Base-by-base conservation (phyloP, 176 grass and related monocot species). In the Triticum timopheevii region DNA sequence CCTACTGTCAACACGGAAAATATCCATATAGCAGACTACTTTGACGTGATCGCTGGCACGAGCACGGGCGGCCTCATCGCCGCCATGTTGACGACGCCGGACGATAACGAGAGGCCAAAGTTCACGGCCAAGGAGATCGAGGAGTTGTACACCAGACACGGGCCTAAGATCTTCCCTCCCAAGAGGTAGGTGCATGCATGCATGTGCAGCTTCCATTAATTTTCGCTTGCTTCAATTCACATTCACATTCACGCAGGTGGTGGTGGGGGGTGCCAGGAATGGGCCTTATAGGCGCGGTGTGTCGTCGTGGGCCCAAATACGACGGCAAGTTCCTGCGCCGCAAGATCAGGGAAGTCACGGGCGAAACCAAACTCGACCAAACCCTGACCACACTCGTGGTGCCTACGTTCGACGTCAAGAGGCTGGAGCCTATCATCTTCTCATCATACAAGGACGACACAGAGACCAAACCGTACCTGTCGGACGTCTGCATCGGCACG, bases 401-500 rank as follows among this genome's bases (percentile, higher is more conserved):
- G 63, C 94, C 91, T 0, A 35, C 94, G 3, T 93, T 93, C 42
- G 91, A 96, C 52, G 56, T 96, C 47, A 91, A 91, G 79, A 15
- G 20, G 49, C 40, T 91, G 9, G 91, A 96, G 28, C 94, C 94
- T 12, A 56, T 83, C 39, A 76, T 96, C 76, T 96, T 93, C 85
- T 86, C 89, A 15, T 90, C 91, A 5, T 93, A 86, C 44, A 87
- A 96, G 85, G 84, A 84, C 8, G 67, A 71, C 61, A 10, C 0
- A 0, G 65, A 81, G 35, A 7, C 4, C 71, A 85, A 93, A 45
- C 89, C 91, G 67, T 73, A 87, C 45, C 84, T 96, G 7, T 93
- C 91, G 2, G 93, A 95, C 81, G 89, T 93, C 62, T 95, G 91
- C 81, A 95, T 95, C 86, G 87, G 91, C 81, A 95, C 93, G 12